These are phyloP conservation scores for Geosmithia flava DNA, from an alignment of 2,329 filamentous ascomycete genomes.

Conservation along the genomic window DNA sequence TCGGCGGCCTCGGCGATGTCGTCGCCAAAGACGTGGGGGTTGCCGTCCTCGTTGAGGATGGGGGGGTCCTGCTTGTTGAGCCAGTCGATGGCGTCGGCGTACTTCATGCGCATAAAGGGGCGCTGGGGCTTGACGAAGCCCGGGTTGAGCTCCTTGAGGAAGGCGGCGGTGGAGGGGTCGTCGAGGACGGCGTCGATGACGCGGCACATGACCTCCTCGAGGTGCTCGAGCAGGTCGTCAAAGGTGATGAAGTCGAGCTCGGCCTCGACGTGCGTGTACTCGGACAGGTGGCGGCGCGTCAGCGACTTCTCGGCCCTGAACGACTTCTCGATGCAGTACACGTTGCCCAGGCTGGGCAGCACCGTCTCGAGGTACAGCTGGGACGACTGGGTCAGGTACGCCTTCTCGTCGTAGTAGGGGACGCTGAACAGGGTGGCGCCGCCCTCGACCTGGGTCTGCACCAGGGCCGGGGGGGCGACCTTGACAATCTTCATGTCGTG, in stretches of 20 bases:
- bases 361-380: slow-evolving; percentile 97
- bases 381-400: slow-evolving; percentile 92
- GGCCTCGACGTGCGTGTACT: slow-evolving; percentile 94
- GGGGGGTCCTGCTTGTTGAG: slow-evolving; percentile 66
- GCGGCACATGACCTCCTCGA: slow-evolving; percentile 78
- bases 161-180: slow-evolving; percentile 58
- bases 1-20: slow-evolving; percentile 98
- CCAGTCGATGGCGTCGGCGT: slow-evolving; percentile 90
- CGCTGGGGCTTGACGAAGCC: slow-evolving; percentile 69
- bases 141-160: slow-evolving; percentile 83
- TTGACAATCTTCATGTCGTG: slow-evolving; percentile 67
- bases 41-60: slow-evolving; percentile 85
- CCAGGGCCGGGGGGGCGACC: slow-evolving; percentile 79
- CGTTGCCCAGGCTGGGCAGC: slow-evolving; percentile 79
- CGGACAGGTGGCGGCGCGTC: slow-evolving; percentile 84
- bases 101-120: slow-evolving; percentile 92
- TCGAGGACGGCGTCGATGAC: slow-evolving; percentile 69
- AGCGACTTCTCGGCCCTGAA: slow-evolving; percentile 97
- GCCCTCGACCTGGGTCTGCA: slow-evolving; percentile 91
- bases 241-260: slow-evolving; percentile 96
- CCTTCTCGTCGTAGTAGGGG: slow-evolving; percentile 77
- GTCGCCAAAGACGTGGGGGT: slow-evolving; percentile 85
- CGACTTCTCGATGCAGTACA: slow-evolving; percentile 97
- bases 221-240: slow-evolving; percentile 71
- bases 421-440: slow-evolving; percentile 85